Evolutionary conservation across 805 yeast genomes (phyloP), one percentile per base, ranked within the genome.

Genomic region (Scheffersomyces stipitis): DNA sequence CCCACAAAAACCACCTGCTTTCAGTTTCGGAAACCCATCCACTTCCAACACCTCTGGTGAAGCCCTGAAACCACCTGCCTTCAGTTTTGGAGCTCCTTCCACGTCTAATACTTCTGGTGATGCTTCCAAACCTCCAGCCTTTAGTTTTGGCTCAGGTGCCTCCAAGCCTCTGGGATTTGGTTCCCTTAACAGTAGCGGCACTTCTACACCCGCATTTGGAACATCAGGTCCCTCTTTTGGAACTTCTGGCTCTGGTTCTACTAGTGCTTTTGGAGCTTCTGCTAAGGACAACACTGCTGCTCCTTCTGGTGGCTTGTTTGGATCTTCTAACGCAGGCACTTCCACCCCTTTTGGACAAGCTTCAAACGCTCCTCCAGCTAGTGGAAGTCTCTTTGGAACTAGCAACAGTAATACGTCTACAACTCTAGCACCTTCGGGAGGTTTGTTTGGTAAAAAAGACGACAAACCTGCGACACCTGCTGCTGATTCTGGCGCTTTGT

Each of bases 401-500:
- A 26, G 18, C 18, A 7, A 9, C 22, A 26, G 32, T 7, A 26
- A 14, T 18, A 17, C 35, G 10, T 24, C 24, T 20, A 33, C 33
- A 6, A 9, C 33, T 9, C 17, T 8, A 10, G 9, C 32, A 14
- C 24, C 24, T 17, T 15, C 32, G 9, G 26, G 33, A 18, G 42
- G 44, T 1, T 36, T 41, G 15, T 49, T 51, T 34, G 54, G 50
- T 4, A 42, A 43, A 20, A 32, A 32, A 7, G 36, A 38, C 4
- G 32, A 29, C 17, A 30, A 26, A 4, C 30, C 38, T 2, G 36
- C 32, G 3, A 33, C 31, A 27, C 40, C 36, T 7, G 37, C 38
- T 20, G 26, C 36, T 6, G 43, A 41, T 12, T 20, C 24, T 20
- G 16, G 15, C 17, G 5, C 33, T 7, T 34, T 30, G 24, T 33